These are phyloP conservation scores for Daldinia bambusicola DNA, from an alignment of 495 filamentous ascomycete genomes.

Conservation along the genomic window DNA sequence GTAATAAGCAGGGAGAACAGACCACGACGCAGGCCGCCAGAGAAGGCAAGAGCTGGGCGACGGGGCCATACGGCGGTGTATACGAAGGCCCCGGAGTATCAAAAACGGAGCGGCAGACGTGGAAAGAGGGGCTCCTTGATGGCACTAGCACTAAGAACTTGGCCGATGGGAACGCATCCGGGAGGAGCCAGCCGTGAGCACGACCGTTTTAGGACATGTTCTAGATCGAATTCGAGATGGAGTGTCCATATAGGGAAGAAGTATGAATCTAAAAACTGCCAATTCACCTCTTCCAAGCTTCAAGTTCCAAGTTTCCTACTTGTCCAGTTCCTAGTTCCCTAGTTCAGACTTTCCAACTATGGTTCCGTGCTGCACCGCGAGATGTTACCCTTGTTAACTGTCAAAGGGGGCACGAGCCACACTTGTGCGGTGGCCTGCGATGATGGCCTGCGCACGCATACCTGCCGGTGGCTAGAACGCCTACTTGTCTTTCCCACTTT, in stretches of 20 bases:
- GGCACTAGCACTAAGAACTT: constrained; percentile 46
- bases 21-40: constrained; percentile 36
- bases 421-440: constrained; percentile 15
- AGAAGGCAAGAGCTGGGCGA: constrained; percentile 57
- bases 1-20: constrained; percentile 16
- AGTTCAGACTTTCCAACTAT: background rate
- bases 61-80: constrained; percentile 63
- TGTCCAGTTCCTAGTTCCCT: background rate
- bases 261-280: constrained; percentile 11
- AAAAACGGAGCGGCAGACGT: constrained; percentile 58
- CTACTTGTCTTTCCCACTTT: constrained; percentile 17
- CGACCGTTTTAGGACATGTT: constrained; percentile 1
- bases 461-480: background rate
- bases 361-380: constrained; percentile 9
- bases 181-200: constrained; percentile 42
- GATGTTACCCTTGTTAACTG: constrained; percentile 30
- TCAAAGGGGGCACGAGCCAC: constrained; percentile 35
- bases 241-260: constrained; percentile 17
- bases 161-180: constrained; percentile 36
- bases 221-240: constrained; percentile 10
- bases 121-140: constrained; percentile 56
- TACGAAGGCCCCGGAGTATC: constrained; percentile 63
- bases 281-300: constrained; percentile 15
- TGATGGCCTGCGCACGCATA: too few relatives aligned
- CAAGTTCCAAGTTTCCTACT: background rate